Conservation (phyloP, 2,329 filamentous ascomycete species). For the Cladophialophora carrionii region DNA sequence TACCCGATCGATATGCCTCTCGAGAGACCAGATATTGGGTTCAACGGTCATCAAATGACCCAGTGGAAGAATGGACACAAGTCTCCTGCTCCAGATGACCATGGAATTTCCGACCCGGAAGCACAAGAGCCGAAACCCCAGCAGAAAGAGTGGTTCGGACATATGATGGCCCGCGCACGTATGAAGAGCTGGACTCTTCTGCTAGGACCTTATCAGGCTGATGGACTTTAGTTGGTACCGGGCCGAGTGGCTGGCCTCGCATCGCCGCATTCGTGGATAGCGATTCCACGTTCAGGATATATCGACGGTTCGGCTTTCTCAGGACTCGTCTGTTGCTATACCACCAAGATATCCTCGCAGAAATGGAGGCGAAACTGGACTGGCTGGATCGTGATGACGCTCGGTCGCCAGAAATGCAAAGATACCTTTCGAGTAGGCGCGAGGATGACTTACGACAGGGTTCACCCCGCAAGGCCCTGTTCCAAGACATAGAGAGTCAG, state of each 20-base stretch:
- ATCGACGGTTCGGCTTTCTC: constrained; percentile 49
- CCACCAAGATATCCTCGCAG: constrained; percentile 40
- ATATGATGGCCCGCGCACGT: background rate
- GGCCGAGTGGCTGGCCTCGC: constrained; percentile 19
- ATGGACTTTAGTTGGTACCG: background rate
- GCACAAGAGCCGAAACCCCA: background rate
- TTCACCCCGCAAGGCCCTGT: constrained; percentile 13
- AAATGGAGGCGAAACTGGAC: constrained; percentile 39
- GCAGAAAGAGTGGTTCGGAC: background rate
- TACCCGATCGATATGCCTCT: background rate
- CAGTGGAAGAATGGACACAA: background rate
- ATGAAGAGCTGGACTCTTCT: background rate
- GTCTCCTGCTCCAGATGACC: background rate
- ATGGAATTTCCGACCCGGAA: background rate
- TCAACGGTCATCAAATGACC: background rate
- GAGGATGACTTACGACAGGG: constrained; percentile 18
- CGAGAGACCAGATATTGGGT: background rate
- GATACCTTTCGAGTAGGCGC: constrained; percentile 9
- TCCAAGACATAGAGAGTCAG: constrained; percentile 13
- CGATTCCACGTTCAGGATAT: constrained; percentile 49
- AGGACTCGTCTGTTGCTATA: constrained; percentile 46
- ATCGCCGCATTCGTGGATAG: constrained; percentile 47
- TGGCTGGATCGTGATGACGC: constrained; percentile 20
- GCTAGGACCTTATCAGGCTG: background rate
- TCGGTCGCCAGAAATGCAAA: background rate